Percentiles rank a stretch among this genome's conserved stretches.
Conservation (phyloP, 345 rosid genomes). For the Eucalyptus erythrocorys region DNA sequence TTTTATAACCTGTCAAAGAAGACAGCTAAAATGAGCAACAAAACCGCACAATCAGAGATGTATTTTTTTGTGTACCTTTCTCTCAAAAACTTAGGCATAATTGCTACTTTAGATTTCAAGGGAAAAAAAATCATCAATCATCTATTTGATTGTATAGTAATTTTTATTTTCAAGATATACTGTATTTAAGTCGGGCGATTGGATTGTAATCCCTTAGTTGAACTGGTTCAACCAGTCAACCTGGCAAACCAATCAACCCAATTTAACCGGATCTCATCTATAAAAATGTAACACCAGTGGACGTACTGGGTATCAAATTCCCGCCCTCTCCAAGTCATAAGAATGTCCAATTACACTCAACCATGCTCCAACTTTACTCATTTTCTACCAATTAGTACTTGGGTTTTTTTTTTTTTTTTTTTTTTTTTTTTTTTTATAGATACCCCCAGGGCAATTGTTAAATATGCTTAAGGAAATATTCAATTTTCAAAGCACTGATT, state of each 20-base stretch:
- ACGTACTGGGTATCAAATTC: not conserved
- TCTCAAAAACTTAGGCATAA: not conserved
- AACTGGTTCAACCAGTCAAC: not conserved
- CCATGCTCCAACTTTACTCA: not conserved
- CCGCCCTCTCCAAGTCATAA: not conserved
- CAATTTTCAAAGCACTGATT: not conserved
- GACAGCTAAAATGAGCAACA: not conserved
- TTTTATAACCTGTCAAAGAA: conserved; percentile 58
- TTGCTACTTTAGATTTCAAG: not conserved
- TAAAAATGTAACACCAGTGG: not conserved
- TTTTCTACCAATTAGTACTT: not conserved
- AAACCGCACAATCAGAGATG: not conserved
- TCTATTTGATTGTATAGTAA: not conserved
- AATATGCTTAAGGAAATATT: not conserved
- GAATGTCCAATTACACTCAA: not conserved
- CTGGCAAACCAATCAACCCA: not conserved
- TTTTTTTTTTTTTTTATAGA: not conserved
- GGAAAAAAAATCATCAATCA: not conserved
- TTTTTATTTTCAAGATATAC: not conserved
- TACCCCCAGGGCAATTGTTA: not conserved
- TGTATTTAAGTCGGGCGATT: not conserved
- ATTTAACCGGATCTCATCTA: not conserved
- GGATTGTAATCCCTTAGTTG: not conserved
- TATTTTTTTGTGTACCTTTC: not conserved
- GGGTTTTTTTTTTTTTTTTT: too few species aligned